Evolutionary conservation across 106 monocot genomes (phyloP), one percentile per base, ranked within the genome.

Genomic region (Gastrodia elata): DNA sequence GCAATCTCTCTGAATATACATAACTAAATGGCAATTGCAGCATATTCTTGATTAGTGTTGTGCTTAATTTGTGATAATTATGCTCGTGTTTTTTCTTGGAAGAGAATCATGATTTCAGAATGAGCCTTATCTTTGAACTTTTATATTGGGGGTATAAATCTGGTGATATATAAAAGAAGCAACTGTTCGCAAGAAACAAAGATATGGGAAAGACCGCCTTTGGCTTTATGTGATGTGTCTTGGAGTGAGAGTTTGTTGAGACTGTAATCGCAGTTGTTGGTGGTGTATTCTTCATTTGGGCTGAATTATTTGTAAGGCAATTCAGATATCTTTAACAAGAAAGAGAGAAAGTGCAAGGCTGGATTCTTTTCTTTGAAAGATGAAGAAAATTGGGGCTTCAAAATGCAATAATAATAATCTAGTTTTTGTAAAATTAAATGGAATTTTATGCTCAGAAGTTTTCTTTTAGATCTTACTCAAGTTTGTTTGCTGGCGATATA

Each of bases 51-150:
- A 80, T 93, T 98, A 25, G 97, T 93, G 71, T 93, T 98, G 74
- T 93, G 86, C 77, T 88, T 93, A 27, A 93, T 93, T 79, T 98
- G n/a, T n/a, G 97, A 84, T 98, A 93, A 70, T 88, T 91, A 30
- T 93, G 93, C 92, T 98, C 97, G 58, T 98, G 97, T 73, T 91
- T 98, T 73, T 98, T 93, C 97, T 98, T 76, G 37, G 22, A 82
- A 67, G 27, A 71, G 34, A 70, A 76, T 8, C 61, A 28, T 61
- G 28, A 11, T 26, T 4, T 32, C 61, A 11, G 11, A 61, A n/a
- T n/a, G n/a, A 52, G 52, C 22, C 22, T 52, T 5, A 22, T 24
- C 22, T 52, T 18, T 18, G 20, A 22, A 52, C 18, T 43, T 43
- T 13, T 43, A 43, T 43, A n/a, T n/a, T n/a, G 52, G 22, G 5